Evolutionary conservation across 2,329 filamentous ascomycete species (phyloP), one percentile per base, ranked within the genome.

Genomic region (Rhynchosporium graminicola): DNA sequence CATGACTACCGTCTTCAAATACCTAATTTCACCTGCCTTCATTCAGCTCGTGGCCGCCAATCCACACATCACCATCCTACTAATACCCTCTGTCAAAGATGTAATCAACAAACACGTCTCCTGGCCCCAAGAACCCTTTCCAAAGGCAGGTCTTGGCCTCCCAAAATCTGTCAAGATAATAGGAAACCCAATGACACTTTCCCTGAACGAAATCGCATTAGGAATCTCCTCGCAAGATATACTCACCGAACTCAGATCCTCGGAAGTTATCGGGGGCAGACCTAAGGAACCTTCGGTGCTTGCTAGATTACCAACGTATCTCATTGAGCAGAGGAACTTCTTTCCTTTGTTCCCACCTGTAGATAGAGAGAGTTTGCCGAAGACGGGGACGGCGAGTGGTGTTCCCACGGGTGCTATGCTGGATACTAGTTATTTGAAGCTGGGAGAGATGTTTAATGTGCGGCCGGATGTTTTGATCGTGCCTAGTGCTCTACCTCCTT

Each of bases 251-350:
- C 78, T 97, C 58, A 83, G 88, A n/a, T 80, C 83, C 31, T 88
- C 94, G 70, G 92, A 96, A 75, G 80, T 88, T 0, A 76, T 80
- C 5, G 82, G 83, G 26, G 83, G 83, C 1, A 81, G 80, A 55
- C 81, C 83, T 0, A 74, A 75, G 8, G 82, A 87, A 59, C 12
- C 63, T 15, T 64, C 63, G 38, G 43, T 74, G 8, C 75, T 81
- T 0, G 85, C 87, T 15, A 80, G 94, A n/a, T 77, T 93, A 52
- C 86, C 89, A 5, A 83, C 87, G 26, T 88, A 95, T 68, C 76
- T 99, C 20, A 85, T 99, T 62, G 90, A 97, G 76, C 95, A 98
- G 77, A 82, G 93, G 6, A 92, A 95, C 73, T 98, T 93, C 76
- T 92, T 92, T 71, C 95, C 95, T 0, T 77, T 98, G 0, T 97